Evolutionary conservation across 352 stramenopile genomes (phyloP).

Genomic region (Pythium biforme): DNA sequence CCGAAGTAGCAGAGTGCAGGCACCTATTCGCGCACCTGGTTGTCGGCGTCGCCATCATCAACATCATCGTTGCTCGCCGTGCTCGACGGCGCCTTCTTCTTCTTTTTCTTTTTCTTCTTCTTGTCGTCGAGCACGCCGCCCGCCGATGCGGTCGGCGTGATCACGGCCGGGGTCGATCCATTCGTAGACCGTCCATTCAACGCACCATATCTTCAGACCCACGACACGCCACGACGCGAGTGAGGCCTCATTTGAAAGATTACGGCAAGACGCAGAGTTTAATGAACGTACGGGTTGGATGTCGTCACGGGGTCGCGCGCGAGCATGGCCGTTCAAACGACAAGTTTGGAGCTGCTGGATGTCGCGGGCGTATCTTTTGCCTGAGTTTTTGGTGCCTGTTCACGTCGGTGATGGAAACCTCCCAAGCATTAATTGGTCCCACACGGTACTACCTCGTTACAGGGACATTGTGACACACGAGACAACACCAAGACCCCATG

Average conservation of each 20-base stretch:
- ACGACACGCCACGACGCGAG: background rate
- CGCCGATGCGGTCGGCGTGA: background rate
- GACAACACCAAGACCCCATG: background rate
- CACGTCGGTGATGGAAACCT: too few relatives aligned
- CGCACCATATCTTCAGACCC: conserved; percentile 10
- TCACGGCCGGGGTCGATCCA: background rate
- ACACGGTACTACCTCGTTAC: conserved; percentile 8
- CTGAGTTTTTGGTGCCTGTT: conserved; percentile 4
- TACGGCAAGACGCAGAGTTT: background rate
- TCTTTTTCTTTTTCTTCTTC: conserved; percentile 28
- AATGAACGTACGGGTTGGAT: conserved; percentile 33
- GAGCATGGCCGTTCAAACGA: conserved; percentile 23
- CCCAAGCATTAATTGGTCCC: conserved; percentile 5
- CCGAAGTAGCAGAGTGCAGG: background rate
- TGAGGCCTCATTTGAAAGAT: conserved; percentile 10
- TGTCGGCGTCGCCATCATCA: background rate
- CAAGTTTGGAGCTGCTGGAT: background rate
- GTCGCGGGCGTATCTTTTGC: conserved; percentile 6
- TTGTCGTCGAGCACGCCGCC: conserved; percentile 15
- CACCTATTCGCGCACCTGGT: conserved; percentile 2
- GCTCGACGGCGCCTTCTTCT: conserved; percentile 23
- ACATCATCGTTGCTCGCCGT: background rate
- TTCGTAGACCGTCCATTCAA: conserved; percentile 1
- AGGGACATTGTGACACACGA: background rate
- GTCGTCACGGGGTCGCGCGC: conserved; percentile 37